Evolutionary conservation across 441 rosid species (phyloP).

Genomic region (Manihot esculenta): DNA sequence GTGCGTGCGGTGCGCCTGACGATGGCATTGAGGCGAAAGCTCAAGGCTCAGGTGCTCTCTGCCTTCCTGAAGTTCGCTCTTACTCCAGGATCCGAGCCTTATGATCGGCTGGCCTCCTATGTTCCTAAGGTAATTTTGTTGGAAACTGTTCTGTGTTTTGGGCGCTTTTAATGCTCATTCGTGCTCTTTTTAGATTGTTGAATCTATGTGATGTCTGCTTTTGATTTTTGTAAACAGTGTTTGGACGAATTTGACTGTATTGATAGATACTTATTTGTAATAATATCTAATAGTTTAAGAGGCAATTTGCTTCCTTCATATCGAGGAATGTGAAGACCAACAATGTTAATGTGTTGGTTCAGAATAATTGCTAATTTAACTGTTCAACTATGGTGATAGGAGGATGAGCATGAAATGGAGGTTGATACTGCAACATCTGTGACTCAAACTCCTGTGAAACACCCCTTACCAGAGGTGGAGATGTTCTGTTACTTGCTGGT

Average conservation of each 20-base stretch:
- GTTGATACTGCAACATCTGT: conserved; percentile 57
- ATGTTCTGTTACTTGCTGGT: conserved; percentile 64
- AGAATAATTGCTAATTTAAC: not conserved
- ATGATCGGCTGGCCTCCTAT: conserved; percentile 37
- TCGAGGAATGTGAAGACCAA: not conserved
- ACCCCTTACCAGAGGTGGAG: conserved; percentile 58
- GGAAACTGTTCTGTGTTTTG: not conserved
- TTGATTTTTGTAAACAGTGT: not conserved
- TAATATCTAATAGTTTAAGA: not conserved
- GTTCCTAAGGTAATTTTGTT: conserved; percentile 48
- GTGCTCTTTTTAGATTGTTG: not conserved
- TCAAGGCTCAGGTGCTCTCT: conserved; percentile 43
- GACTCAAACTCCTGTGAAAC: conserved; percentile 45
- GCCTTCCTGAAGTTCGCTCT: conserved; percentile 50
- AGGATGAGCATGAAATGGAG: conserved; percentile 74
- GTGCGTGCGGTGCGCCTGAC: conserved; percentile 63
- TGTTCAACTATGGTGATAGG: conserved; percentile 33
- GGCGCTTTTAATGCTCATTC: not conserved
- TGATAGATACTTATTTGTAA: not conserved
- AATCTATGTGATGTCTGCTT: not conserved
- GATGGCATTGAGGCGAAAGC: conserved; percentile 50
- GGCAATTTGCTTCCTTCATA: not conserved
- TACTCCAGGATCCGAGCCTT: conserved; percentile 55
- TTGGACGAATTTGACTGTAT: not conserved
- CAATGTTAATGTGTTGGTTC: not conserved